Percentiles rank a stretch among this genome's conserved stretches.
Conservation (phyloP, 257 asterid genomes). For the Solanum sparsipilum region DNA sequence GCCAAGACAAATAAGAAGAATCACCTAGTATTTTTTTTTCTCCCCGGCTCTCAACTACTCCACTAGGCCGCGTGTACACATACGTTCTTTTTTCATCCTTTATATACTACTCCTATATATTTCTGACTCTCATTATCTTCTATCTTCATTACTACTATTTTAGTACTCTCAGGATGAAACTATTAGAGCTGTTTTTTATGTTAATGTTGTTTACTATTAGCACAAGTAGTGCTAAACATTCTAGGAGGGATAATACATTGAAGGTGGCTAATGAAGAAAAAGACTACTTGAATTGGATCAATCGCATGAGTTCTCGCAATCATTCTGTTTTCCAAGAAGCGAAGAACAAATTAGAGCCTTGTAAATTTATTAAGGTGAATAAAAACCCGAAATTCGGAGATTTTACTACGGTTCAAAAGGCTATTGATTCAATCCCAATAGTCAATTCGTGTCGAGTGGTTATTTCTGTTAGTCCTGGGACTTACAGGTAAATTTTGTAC, state of each 20-base stretch:
- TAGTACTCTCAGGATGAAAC: not conserved
- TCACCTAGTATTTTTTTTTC: too few species aligned
- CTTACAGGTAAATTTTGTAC: slow-evolving; percentile 37
- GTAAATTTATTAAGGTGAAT: slow-evolving; percentile 51
- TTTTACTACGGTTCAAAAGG: slow-evolving; percentile 44
- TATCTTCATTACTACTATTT: not conserved
- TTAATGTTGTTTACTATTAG: slow-evolving; percentile 15
- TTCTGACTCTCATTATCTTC: not conserved
- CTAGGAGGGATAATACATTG: not conserved
- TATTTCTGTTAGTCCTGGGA: slow-evolving; percentile 62
- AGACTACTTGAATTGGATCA: slow-evolving; percentile 55
- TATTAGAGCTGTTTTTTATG: not conserved
- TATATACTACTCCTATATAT: not conserved
- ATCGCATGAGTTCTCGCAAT: slow-evolving; percentile 35
- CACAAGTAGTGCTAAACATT: not conserved
- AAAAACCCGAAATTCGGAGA: slow-evolving; percentile 50
- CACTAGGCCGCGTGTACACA: not conserved
- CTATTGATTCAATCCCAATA: slow-evolving; percentile 58
- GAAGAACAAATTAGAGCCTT: slow-evolving; percentile 45
- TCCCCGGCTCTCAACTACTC: not conserved
- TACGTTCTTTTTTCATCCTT: not conserved
- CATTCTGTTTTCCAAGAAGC: slow-evolving; percentile 40
- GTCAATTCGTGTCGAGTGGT: slow-evolving; percentile 66
- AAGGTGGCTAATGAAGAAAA: not conserved
- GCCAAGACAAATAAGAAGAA: not conserved